phyloP scores from a whole-genome alignment of 257 asterid genomes.

The Nicotiana undulata region DNA sequence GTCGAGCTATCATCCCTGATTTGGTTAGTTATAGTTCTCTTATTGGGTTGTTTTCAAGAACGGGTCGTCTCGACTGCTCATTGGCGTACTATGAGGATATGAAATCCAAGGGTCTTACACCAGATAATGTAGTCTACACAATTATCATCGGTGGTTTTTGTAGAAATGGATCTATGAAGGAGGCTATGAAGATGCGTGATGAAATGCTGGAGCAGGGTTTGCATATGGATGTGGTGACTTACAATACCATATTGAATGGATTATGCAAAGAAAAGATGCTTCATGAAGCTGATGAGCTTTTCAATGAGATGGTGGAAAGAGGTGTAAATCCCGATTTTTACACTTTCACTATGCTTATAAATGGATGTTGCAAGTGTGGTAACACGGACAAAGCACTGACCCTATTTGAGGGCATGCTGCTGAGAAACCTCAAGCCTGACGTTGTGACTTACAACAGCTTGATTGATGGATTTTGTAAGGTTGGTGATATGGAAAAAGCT shows the following conservation, averaged over 20 bases:
- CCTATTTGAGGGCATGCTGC: constrained; percentile 45
- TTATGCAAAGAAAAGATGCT: constrained; percentile 57
- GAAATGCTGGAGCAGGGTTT: constrained; percentile 58
- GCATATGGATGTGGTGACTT: constrained; percentile 61
- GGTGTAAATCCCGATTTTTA: constrained; percentile 60
- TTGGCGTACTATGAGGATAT: constrained; percentile 35
- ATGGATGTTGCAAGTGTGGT: constrained; percentile 59
- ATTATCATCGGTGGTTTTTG: constrained; percentile 64
- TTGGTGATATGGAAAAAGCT: constrained; percentile 51
- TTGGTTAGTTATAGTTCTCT: constrained; percentile 58
- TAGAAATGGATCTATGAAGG: constrained; percentile 39
- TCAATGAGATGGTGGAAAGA: constrained; percentile 72
- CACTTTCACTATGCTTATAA: constrained; percentile 56
- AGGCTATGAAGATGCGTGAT: constrained; percentile 58
- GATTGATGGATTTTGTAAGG: constrained; percentile 65
- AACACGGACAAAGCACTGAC: constrained; percentile 38
- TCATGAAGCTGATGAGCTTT: constrained; percentile 45
- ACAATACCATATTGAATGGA: constrained; percentile 58
- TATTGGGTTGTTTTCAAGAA: constrained; percentile 51
- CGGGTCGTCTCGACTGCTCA: constrained; percentile 43
- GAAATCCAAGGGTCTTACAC: constrained; percentile 40
- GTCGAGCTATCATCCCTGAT: constrained; percentile 37
- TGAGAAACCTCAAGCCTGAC: constrained; percentile 52
- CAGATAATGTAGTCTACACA: constrained; percentile 62
- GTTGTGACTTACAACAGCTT: constrained; percentile 53